These are phyloP conservation scores for Ehretia macrophylla DNA, from an alignment of 257 asterid species.

Conservation along the genomic window DNA sequence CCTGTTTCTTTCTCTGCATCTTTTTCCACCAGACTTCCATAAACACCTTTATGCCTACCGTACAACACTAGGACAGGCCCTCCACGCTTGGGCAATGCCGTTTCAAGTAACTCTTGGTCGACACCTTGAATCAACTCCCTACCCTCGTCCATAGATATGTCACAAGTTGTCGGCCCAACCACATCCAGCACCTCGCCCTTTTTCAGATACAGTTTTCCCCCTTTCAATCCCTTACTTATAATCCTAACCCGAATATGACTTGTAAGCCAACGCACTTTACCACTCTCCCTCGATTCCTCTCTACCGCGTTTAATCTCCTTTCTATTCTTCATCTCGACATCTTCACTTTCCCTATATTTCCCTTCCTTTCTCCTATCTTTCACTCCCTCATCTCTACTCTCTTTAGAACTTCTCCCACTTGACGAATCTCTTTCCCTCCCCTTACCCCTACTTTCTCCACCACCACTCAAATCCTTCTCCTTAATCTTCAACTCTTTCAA, in stretches of 20 bases:
- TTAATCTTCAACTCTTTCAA: slow-evolving; percentile 37
- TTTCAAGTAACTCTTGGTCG: slow-evolving; percentile 65
- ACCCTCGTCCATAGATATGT: slow-evolving; percentile 61
- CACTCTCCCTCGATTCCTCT: slow-evolving; percentile 18
- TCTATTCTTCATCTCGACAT: slow-evolving; percentile 7
- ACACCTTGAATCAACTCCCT: slow-evolving; percentile 73
- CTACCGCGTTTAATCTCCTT: slow-evolving; percentile 4
- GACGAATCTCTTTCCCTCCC: slow-evolving; percentile 8
- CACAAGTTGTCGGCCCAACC: slow-evolving; percentile 68
- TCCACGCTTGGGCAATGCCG: slow-evolving; percentile 76
- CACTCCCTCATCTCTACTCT: slow-evolving; percentile 8
- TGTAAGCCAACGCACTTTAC: slow-evolving; percentile 57
- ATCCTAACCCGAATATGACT: slow-evolving; percentile 75
- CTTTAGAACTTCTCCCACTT: slow-evolving; percentile 4
- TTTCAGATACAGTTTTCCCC: slow-evolving; percentile 64
- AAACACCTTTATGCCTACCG: slow-evolving; percentile 75
- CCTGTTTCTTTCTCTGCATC: slow-evolving; percentile 69
- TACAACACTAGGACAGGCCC: slow-evolving; percentile 69
- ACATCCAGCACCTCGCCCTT: slow-evolving; percentile 80
- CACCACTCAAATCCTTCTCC: slow-evolving; percentile 20
- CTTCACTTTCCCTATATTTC: slow-evolving; percentile 9
- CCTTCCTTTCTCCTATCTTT: slow-evolving; percentile 13
- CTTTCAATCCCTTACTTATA: slow-evolving; percentile 54
- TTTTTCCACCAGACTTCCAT: slow-evolving; percentile 69
- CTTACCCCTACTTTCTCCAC: slow-evolving; percentile 20